Evolutionary conservation across 2,329 filamentous ascomycete genomes (phyloP), one percentile per base, ranked within the genome.

Genomic region (Cordyceps javanica): DNA sequence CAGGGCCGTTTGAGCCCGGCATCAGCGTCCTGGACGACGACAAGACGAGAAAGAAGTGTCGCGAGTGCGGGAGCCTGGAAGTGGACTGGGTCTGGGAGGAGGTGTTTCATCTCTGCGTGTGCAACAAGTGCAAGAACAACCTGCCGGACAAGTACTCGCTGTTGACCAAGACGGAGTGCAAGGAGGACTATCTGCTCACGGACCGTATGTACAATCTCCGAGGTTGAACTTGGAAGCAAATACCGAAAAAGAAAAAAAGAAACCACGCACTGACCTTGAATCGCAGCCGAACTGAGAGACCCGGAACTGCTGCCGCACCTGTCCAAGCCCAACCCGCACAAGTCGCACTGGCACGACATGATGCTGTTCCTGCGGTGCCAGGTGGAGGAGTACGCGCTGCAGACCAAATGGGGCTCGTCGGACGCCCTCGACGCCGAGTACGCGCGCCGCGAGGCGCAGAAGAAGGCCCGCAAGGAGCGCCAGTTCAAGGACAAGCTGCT

Each of bases 301-400:
- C 82, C 85, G 58, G 88, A 92, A 16, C 77, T 99, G 1, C 79
- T 99, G 0, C 93, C 93, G 0, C 92, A 95, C 70, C 80, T 99
- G 9, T 88, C 89, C 55, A 87, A 87, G 34, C 93, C 94, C 1
- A 99, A 99, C 66, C 94, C 94, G 0, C 94, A 97, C 74, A 97
- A 97, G 70, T 86, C 89, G 0, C 91, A 92, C 59, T 99, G 91
- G 90, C 91, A 97, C 71, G 91, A 96, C 76, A 99, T 99, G 94
- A 96, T 96, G 87, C 82, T 99, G 2, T 99, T 94, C 69, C 78
- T 99, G 23, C 88, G 94, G 1, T 95, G 85, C 60, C 94, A 99
- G 69, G 90, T 99, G 2, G 94, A 99, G 69, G 91, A 91, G 58
- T 97, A 97, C 68, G 94, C 93, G 0, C 87, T 97, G 65, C 84